Conservation (phyloP, 1,284 basidiomycete genomes). For the Ustilago lituana region DNA sequence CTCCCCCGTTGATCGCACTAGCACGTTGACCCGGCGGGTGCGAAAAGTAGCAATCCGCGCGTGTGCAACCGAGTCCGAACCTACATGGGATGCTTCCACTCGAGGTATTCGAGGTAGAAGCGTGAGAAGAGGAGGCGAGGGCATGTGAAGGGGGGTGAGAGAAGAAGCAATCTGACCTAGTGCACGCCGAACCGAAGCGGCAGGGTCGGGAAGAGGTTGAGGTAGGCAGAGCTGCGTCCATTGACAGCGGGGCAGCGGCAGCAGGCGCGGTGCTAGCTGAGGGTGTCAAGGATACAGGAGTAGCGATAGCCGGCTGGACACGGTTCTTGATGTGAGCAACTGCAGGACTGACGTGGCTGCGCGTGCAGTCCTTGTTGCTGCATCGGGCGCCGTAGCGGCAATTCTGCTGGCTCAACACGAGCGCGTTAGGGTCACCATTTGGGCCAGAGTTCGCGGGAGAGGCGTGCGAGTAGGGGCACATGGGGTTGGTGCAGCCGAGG, state of each 20-base stretch:
- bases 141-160: slow-evolving; percentile 30
- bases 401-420: slow-evolving; percentile 57
- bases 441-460: slow-evolving; percentile 54
- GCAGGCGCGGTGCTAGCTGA: slow-evolving; percentile 1
- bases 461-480: slow-evolving; percentile 62
- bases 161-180: slow-evolving; percentile 52
- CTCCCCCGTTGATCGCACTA: background rate
- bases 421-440: slow-evolving; percentile 46
- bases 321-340: slow-evolving; percentile 11
- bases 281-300: no score
- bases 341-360: slow-evolving; percentile 63
- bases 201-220: slow-evolving; percentile 31
- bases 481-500: slow-evolving; percentile 60
- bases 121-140: background rate
- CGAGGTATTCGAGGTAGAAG: background rate
- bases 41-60: slow-evolving; percentile 33
- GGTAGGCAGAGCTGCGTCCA: slow-evolving; percentile 20
- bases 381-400: slow-evolving; percentile 55
- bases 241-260: slow-evolving; percentile 5
- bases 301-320: background rate
- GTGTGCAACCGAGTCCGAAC: slow-evolving; percentile 44
- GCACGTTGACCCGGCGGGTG: slow-evolving; percentile 34
- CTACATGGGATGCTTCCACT: slow-evolving; percentile 20
- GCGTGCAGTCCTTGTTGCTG: slow-evolving; percentile 56
- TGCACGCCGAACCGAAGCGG: slow-evolving; percentile 49